These are phyloP conservation scores for Calophaca sinica DNA, from an alignment of 306 rosid genomes.

Conservation along the genomic window DNA sequence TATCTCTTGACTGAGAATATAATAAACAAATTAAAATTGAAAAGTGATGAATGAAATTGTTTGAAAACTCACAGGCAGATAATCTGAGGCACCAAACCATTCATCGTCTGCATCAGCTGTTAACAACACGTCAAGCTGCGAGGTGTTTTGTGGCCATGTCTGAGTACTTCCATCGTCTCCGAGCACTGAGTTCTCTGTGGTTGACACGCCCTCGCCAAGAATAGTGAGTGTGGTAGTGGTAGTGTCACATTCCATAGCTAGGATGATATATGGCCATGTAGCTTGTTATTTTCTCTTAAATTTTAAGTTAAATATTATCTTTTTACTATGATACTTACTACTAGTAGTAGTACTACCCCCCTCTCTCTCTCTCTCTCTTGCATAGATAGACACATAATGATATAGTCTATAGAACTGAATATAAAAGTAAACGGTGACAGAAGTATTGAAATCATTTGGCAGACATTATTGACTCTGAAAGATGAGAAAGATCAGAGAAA, in stretches of 20 bases:
- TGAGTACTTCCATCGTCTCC: slow-evolving; percentile 88
- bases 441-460: slow-evolving; percentile 15
- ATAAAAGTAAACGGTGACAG: background rate
- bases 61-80: slow-evolving; percentile 74
- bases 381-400: slow-evolving; percentile 34
- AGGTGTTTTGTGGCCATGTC: slow-evolving; percentile 84
- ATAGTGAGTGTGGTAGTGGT: slow-evolving; percentile 6
- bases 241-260: background rate
- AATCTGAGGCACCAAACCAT: slow-evolving; percentile 80
- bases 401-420: slow-evolving; percentile 33
- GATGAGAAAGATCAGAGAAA: background rate
- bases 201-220: slow-evolving; percentile 82
- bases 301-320: slow-evolving; percentile 23
- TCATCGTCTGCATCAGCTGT: slow-evolving; percentile 69
- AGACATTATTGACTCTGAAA: slow-evolving; percentile 2
- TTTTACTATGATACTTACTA: background rate
- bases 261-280: slow-evolving; percentile 32
- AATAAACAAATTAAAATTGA: background rate
- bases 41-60: slow-evolving; percentile 1
- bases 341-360: no score
- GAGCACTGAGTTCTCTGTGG: slow-evolving; percentile 96
- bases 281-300: slow-evolving; percentile 33
- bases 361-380: slow-evolving; percentile 13
- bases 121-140: slow-evolving; percentile 88
- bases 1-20: background rate